phyloP scores from a whole-genome alignment of 129 eudicot genomes.

The Lactuca sativa region DNA sequence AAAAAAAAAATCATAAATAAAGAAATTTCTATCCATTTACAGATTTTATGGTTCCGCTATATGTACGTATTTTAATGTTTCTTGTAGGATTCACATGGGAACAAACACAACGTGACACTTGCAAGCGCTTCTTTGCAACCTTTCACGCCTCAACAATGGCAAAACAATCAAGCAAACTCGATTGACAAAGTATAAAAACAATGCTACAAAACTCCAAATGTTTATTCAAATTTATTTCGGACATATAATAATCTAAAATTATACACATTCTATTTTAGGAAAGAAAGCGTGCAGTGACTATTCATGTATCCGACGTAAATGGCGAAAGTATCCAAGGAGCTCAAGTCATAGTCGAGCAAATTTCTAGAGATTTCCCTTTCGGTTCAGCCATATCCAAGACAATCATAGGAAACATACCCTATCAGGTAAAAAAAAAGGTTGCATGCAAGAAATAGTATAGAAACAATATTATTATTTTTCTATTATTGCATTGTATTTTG shows the following conservation, averaged over 20 bases:
- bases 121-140: slow-evolving; percentile 51
- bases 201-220: background rate
- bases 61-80: background rate
- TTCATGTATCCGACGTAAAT: slow-evolving; percentile 50
- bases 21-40: background rate
- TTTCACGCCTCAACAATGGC: slow-evolving; percentile 50
- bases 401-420: slow-evolving; percentile 49
- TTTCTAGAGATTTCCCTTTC: slow-evolving; percentile 52
- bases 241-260: too few species aligned
- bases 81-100: slow-evolving; percentile 31
- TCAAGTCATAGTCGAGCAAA: slow-evolving; percentile 40
- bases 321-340: slow-evolving; percentile 52
- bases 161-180: slow-evolving; percentile 33
- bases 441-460: background rate
- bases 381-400: slow-evolving; percentile 64
- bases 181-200: slow-evolving; percentile 33
- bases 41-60: background rate
- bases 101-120: slow-evolving; percentile 25
- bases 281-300: slow-evolving; percentile 49
- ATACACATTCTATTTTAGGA: slow-evolving; percentile 31
- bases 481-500: too few species aligned
- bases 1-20: background rate
- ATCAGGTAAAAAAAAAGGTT: slow-evolving; percentile 40
- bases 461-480: background rate
- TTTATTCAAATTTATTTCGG: slow-evolving; percentile 1